phyloP scores from a whole-genome alignment of 345 rosid genomes.

The Trapa bicornis region DNA sequence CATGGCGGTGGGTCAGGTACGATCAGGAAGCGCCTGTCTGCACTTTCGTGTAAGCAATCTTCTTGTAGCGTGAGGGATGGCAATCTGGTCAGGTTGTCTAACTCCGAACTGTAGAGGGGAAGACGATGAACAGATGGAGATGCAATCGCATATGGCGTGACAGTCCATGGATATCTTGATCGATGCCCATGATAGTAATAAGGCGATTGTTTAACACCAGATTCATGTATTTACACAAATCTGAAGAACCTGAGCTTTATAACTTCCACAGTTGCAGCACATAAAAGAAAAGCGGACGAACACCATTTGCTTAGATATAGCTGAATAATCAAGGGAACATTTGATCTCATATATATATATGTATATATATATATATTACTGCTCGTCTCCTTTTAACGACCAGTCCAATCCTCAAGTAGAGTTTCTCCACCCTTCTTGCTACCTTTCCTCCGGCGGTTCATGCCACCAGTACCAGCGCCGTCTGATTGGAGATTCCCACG shows the following conservation, averaged over 20 bases:
- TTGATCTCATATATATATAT: neutral
- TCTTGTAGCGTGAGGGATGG: conserved; percentile 23
- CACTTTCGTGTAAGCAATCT: conserved; percentile 31
- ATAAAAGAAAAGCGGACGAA: neutral
- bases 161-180: neutral
- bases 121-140: neutral
- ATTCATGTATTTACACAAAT: neutral
- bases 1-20: conserved; percentile 4
- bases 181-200: too few species aligned
- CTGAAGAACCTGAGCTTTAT: neutral
- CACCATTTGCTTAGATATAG: neutral
- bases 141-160: neutral
- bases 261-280: neutral
- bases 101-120: conserved; percentile 7
- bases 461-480: neutral
- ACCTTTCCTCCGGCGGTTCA: conserved; percentile 7
- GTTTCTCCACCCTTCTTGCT: conserved; percentile 4
- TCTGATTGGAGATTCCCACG: conserved; percentile 9
- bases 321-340: neutral
- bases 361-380: neutral
- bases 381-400: neutral
- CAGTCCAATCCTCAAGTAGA: conserved; percentile 8
- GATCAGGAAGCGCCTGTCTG: conserved; percentile 12
- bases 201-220: too few species aligned
- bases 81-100: conserved; percentile 27